These are phyloP conservation scores for Fraxinus baroniana DNA, from an alignment of 305 asterid species.

Conservation along the genomic window DNA sequence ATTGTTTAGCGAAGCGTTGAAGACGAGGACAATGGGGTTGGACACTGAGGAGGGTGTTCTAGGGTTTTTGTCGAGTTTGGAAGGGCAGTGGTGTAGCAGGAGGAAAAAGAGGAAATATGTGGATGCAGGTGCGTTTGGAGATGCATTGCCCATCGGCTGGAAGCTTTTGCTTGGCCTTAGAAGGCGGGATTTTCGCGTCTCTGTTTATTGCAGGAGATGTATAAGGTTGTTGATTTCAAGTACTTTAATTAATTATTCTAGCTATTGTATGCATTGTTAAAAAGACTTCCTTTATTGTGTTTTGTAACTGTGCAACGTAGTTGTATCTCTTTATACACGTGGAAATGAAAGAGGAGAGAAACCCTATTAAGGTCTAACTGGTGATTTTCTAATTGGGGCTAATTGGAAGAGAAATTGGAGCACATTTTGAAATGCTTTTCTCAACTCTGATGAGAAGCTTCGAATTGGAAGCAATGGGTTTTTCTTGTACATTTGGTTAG, in stretches of 20 bases:
- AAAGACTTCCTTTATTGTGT: background rate
- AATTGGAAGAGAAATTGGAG: background rate
- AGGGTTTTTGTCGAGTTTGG: slow-evolving; percentile 62
- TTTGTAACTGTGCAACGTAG: background rate
- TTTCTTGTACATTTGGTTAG: background rate
- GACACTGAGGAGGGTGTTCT: slow-evolving; percentile 64
- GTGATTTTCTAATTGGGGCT: background rate
- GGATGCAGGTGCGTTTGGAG: slow-evolving; percentile 60
- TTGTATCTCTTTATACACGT: background rate
- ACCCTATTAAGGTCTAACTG: background rate
- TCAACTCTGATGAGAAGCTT: background rate
- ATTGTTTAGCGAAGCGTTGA: slow-evolving; percentile 53
- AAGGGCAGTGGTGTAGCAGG: slow-evolving; percentile 93
- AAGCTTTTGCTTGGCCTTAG: slow-evolving; percentile 75
- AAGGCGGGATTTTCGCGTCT: slow-evolving; percentile 63
- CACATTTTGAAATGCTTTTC: background rate
- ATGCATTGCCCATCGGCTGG: slow-evolving; percentile 76
- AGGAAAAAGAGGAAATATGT: slow-evolving; percentile 91
- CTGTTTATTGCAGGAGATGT: slow-evolving; percentile 69
- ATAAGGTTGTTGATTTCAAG: slow-evolving; percentile 54
- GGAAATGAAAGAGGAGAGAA: background rate
- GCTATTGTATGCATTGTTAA: slow-evolving; percentile 4
- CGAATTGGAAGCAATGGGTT: background rate
- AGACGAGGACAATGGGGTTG: slow-evolving; percentile 60
- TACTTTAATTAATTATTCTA: slow-evolving; percentile 4